phyloP scores from a whole-genome alignment of 768 basidiomycete species.

The Mrakia frigida region DNA sequence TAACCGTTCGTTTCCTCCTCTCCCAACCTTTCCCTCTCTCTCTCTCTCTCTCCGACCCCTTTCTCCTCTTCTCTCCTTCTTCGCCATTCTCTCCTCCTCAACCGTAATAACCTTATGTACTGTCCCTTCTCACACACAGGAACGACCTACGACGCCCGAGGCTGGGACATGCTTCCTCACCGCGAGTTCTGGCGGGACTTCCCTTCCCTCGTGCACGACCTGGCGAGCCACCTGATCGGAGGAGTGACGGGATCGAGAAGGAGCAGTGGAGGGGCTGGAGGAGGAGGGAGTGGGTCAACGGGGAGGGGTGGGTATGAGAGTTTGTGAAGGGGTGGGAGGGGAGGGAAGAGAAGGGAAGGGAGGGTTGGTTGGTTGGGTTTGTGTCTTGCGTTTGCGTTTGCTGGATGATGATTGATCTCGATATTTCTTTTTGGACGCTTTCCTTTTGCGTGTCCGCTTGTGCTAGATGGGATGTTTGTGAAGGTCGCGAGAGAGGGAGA shows the following conservation, averaged over 20 bases:
- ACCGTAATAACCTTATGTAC: too few relatives aligned
- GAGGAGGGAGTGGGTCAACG: background rate
- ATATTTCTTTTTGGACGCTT: background rate
- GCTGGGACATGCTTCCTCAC: conserved; percentile 44
- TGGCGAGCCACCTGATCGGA: conserved; percentile 14
- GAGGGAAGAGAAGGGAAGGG: background rate
- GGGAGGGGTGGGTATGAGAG: conserved; percentile 25
- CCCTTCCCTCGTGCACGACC: conserved; percentile 19
- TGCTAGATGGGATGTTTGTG: background rate
- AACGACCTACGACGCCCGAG: conserved; percentile 43
- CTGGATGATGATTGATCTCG: background rate
- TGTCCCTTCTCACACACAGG: background rate
- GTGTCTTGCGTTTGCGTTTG: too few relatives aligned
- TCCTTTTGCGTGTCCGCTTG: background rate
- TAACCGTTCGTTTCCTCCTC: conserved; percentile 38
- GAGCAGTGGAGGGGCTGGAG: background rate
- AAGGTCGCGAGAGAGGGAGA: background rate
- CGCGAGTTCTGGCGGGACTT: conserved; percentile 29
- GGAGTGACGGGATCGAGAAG: background rate
- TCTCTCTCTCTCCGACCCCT: too few relatives aligned
- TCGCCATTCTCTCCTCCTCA: background rate
- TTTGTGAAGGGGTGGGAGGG: background rate
- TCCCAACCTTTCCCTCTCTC: background rate
- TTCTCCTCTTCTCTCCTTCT: background rate
- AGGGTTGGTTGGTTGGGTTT: background rate